Percentiles rank a stretch among this genome's conserved stretches.
phyloP scores from a whole-genome alignment of 805 yeast genomes.

The Saccharomycopsis amapae region DNA sequence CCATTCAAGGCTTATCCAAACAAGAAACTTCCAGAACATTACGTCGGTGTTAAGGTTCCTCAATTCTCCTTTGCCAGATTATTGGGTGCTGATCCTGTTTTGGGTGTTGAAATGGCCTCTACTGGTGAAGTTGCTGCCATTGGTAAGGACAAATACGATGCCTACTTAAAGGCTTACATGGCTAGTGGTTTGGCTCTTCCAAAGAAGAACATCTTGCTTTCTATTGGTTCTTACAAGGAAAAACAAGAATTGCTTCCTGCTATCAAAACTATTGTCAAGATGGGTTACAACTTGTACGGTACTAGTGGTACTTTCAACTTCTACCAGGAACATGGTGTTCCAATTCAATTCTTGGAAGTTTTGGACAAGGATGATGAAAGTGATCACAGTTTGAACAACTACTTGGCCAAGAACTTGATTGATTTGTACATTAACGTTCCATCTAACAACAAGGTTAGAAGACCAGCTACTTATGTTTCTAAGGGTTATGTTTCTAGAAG shows the following conservation, averaged over 20 bases:
- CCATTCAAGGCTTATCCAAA: conserved; percentile 89
- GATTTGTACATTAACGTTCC: conserved; percentile 96
- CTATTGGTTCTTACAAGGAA: conserved; percentile 96
- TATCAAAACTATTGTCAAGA: conserved; percentile 66
- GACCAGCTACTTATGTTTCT: conserved; percentile 97
- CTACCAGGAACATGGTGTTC: conserved; percentile 87
- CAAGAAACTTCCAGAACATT: conserved; percentile 81
- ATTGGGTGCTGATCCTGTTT: conserved; percentile 95
- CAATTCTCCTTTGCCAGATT: conserved; percentile 95
- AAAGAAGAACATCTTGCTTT: conserved; percentile 85
- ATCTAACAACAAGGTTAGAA: conserved; percentile 92
- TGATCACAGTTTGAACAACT: conserved; percentile 93
- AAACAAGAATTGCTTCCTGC: conserved; percentile 89
- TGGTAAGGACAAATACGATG: conserved; percentile 95
- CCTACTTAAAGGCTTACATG: conserved; percentile 87
- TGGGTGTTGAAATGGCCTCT: conserved; percentile 99
- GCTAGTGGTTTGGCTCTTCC: conserved; percentile 96
- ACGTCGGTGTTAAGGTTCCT: conserved; percentile 94
- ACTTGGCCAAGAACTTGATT: conserved; percentile 92
- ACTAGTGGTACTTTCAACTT: conserved; percentile 99
- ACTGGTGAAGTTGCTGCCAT: conserved; percentile 98
- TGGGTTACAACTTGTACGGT: conserved; percentile 89
- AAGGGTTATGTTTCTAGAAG: conserved; percentile 98
- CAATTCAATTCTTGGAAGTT: conserved; percentile 92
- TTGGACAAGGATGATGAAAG: conserved; percentile 60